Evolutionary conservation across 164 flowering plant genomes (phyloP).

Genomic region (Tetracentron sinense): DNA sequence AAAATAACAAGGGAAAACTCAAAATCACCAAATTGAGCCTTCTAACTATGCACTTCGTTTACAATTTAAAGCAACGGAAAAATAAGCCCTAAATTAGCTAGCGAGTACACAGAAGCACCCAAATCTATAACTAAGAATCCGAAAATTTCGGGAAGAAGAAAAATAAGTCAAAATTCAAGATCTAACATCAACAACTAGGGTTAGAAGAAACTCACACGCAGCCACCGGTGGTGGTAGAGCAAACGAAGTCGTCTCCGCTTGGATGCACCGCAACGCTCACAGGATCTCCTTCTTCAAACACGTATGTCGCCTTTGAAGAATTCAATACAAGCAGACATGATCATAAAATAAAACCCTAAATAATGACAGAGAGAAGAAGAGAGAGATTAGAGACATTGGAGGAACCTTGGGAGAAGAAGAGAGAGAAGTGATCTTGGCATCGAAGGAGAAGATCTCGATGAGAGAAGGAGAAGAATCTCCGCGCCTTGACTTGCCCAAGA

Average conservation of each 20-base stretch:
- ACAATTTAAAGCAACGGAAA: too few species aligned
- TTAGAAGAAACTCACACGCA: slow-evolving; percentile 60
- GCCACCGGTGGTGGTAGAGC: slow-evolving; percentile 58
- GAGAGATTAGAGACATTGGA: too few species aligned
- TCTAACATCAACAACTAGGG: too few species aligned
- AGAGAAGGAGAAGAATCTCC: slow-evolving; percentile 30
- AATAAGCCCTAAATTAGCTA: too few species aligned
- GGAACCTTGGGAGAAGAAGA: slow-evolving; percentile 71
- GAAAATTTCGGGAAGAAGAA: too few species aligned
- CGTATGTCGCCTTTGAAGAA: slow-evolving; percentile 44
- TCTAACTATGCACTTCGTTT: too few species aligned
- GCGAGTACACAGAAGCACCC: too few species aligned
- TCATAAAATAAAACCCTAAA: not conserved
- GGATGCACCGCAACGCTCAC: slow-evolving; percentile 77
- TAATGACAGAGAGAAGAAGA: slow-evolving; percentile 2
- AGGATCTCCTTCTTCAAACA: slow-evolving; percentile 60
- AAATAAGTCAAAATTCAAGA: too few species aligned
- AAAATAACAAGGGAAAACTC: too few species aligned
- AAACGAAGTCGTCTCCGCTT: slow-evolving; percentile 71
- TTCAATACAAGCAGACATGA: not conserved
- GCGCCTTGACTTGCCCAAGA: slow-evolving; percentile 46
- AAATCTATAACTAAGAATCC: too few species aligned
- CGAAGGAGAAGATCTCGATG: slow-evolving; percentile 73
- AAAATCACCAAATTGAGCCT: too few species aligned
- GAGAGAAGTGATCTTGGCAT: slow-evolving; percentile 52